Base-by-base conservation (phyloP, 2,329 filamentous ascomycete genomes). In the Trichoderma cornu-damae region DNA sequence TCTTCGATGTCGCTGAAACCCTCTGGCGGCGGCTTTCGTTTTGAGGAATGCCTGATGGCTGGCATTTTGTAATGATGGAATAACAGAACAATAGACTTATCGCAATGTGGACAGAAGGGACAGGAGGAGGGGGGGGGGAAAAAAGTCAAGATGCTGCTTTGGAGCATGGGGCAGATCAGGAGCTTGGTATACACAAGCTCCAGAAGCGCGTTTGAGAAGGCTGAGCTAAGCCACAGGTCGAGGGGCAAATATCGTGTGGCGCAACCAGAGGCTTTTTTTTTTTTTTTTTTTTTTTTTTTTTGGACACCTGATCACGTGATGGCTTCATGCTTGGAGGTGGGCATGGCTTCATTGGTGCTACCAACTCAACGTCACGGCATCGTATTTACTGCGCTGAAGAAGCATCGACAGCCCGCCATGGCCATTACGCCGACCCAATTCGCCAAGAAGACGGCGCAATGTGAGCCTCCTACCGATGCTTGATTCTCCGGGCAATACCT, bases 391-490 rank as follows among this genome's bases (percentile, higher is more conserved):
- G 58, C 58, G 56, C 64, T 60, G 64, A 60, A 16, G 64, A 67
- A 71, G 66, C 69, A 71, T 70, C 73, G 66, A 70, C 66, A 70
- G 72, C 71, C 75, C 77, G 80, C 69, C 67, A 92, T 92, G 89
- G 85, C 90, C 73, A 91, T 96, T 77, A 89, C 91, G 76, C 90
- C 93, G 65, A 96, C 93, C 61, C 91, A 92, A 76, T 90, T 96
- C 71, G 93, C 89, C 70, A 84, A 88, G 74, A 83, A 82, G 75
- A 89, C 88, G 75, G 83, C 85, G 73, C 84, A 88, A 71, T 92
- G 89, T 92, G 74, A 74, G 87, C 14, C 12, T 12, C 77, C 37
- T 18, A 37, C 8, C 57, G n/a, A 58, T 32, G 5, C 35, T 26
- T 56, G 11, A 59, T 22, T 34, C 11, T 49, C 4, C 58, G 9